Conservation (phyloP, 305 asterid species). For the Fraxinus sp. region DNA sequence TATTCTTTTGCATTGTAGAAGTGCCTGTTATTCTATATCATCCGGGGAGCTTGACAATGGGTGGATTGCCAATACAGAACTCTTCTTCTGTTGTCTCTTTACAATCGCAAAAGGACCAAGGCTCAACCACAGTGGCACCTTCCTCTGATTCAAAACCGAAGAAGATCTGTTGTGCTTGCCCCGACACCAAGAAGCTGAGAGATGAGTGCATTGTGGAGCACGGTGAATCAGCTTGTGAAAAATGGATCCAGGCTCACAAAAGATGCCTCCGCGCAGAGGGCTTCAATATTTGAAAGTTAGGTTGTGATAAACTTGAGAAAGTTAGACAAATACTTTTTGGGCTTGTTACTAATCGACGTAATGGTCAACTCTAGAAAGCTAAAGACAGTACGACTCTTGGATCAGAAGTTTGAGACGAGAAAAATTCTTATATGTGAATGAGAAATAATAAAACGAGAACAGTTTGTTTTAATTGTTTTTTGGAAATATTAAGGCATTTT, state of each 20-base stretch:
- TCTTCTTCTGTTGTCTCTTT: constrained; percentile 50
- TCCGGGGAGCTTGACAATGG: constrained; percentile 41
- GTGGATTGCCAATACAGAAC: constrained; percentile 43
- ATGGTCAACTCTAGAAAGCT: constrained; percentile 6
- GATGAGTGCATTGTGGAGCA: constrained; percentile 88
- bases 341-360: background rate
- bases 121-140: constrained; percentile 33
- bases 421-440: background rate
- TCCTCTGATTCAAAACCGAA: constrained; percentile 59
- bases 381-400: background rate
- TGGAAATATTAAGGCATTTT: background rate
- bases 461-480: background rate
- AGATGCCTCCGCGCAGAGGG: constrained; percentile 93
- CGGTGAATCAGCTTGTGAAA: constrained; percentile 79
- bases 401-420: background rate
- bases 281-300: constrained; percentile 55
- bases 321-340: background rate
- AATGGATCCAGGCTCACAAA: constrained; percentile 86
- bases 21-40: background rate
- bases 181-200: constrained; percentile 84
- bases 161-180: constrained; percentile 96
- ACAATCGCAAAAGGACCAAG: constrained; percentile 47
- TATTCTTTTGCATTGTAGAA: background rate
- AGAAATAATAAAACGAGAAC: background rate
- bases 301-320: no score